Conservation (phyloP, 495 filamentous ascomycete species). For the Pseudomonodictys pantanalensis region DNA sequence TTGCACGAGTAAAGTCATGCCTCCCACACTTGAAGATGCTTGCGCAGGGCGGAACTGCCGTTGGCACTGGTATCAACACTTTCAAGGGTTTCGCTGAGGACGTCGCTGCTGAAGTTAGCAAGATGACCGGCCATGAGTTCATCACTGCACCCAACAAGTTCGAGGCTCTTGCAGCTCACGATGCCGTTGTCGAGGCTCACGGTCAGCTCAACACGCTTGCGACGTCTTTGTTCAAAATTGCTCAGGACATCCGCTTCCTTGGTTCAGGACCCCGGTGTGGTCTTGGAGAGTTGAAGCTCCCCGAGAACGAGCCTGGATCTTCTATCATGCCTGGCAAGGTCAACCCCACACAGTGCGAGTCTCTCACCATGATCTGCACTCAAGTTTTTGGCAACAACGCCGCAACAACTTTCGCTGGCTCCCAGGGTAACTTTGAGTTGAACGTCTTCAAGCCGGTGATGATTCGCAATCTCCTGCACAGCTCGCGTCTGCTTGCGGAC, state of each 20-base stretch:
- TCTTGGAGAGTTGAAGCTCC: slow-evolving; percentile 84
- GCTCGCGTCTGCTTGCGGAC: slow-evolving; percentile 78
- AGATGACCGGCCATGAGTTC: slow-evolving; percentile 90
- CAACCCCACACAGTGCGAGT: slow-evolving; percentile 98
- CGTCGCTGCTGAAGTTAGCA: slow-evolving; percentile 83
- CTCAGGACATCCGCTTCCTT: slow-evolving; percentile 95
- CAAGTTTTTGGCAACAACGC: slow-evolving; percentile 98
- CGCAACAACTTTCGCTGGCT: slow-evolving; percentile 85
- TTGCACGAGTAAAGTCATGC: slow-evolving; percentile 78
- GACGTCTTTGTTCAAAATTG: slow-evolving; percentile 92
- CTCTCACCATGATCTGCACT: slow-evolving; percentile 93
- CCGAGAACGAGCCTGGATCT: slow-evolving; percentile 95
- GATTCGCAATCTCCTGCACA: slow-evolving; percentile 93
- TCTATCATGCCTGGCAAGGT: slow-evolving; percentile 99
- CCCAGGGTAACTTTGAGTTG: slow-evolving; percentile 97
- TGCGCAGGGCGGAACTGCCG: slow-evolving; percentile 94
- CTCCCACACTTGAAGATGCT: slow-evolving; percentile 82
- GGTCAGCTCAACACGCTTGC: slow-evolving; percentile 93
- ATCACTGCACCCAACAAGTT: slow-evolving; percentile 99
- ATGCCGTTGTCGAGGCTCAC: slow-evolving; percentile 89
- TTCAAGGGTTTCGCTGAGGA: slow-evolving; percentile 93
- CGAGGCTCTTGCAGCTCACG: slow-evolving; percentile 95
- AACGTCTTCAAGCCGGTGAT: slow-evolving; percentile 99
- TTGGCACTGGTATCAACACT: slow-evolving; percentile 96
- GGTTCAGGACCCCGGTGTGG: slow-evolving; percentile 95